These are phyloP conservation scores for Colletotrichum kahawae DNA, from an alignment of 2,329 filamentous ascomycete genomes.

Conservation along the genomic window DNA sequence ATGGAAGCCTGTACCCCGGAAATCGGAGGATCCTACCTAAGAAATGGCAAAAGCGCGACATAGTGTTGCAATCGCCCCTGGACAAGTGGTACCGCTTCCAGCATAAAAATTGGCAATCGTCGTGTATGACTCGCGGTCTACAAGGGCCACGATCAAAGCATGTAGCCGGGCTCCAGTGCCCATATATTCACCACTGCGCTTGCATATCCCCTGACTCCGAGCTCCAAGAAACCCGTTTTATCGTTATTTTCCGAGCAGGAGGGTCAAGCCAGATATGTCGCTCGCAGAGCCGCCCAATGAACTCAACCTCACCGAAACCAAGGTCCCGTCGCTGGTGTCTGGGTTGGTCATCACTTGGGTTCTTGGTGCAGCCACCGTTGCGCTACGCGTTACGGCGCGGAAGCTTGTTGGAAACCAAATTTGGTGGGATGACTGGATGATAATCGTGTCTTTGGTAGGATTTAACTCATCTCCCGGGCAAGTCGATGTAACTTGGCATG, in stretches of 20 bases:
- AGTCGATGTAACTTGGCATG: background rate
- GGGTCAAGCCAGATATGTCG: background rate
- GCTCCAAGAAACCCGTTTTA: background rate
- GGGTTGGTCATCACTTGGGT: slow-evolving; percentile 20
- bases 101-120: background rate
- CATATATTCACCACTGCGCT: background rate
- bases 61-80: background rate
- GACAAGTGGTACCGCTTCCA: background rate
- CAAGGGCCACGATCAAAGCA: background rate
- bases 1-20: background rate
- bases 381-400: slow-evolving; percentile 24
- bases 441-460: slow-evolving; percentile 26
- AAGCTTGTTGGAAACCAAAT: slow-evolving; percentile 21
- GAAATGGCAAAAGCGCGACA: background rate
- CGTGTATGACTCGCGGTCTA: background rate
- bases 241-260: background rate
- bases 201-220: background rate
- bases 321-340: slow-evolving; percentile 20
- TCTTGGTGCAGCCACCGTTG: slow-evolving; percentile 21
- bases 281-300: background rate
- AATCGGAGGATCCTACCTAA: background rate
- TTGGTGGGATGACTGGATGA: slow-evolving; percentile 31
- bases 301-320: slow-evolving; percentile 25
- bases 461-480: background rate
- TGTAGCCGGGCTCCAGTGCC: background rate